phyloP scores from a whole-genome alignment of 352 stramenopile genomes.

The Phytophthora tubulina region DNA sequence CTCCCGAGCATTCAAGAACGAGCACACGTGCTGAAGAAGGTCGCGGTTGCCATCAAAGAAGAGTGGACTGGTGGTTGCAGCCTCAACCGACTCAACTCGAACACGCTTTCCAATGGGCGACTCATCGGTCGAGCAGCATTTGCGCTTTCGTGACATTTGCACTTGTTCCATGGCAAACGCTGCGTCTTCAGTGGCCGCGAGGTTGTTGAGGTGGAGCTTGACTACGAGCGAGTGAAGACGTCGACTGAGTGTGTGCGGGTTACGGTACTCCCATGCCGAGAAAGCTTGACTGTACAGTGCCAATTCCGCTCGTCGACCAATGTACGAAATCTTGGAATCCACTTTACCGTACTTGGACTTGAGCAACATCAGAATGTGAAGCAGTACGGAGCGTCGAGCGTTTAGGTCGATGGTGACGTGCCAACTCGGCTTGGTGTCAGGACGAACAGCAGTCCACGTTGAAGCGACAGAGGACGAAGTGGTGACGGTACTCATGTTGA shows the following conservation, averaged over 20 bases:
- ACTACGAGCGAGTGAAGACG: slow-evolving; percentile 67
- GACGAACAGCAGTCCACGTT: slow-evolving; percentile 11
- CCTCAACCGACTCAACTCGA: slow-evolving; percentile 4
- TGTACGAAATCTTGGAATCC: slow-evolving; percentile 70
- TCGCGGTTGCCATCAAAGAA: slow-evolving; percentile 63
- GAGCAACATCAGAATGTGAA: slow-evolving; percentile 70
- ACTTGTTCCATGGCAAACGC: slow-evolving; percentile 39
- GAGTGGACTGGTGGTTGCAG: slow-evolving; percentile 31
- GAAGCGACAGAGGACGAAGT: slow-evolving; percentile 11
- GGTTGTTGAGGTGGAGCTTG: slow-evolving; percentile 70
- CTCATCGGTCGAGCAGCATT: slow-evolving; percentile 23
- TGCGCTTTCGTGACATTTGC: slow-evolving; percentile 36
- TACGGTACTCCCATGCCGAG: slow-evolving; percentile 62
- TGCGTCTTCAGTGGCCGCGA: slow-evolving; percentile 48
- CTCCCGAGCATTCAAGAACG: slow-evolving; percentile 49
- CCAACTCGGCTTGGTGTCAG: slow-evolving; percentile 46
- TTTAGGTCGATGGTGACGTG: slow-evolving; percentile 51
- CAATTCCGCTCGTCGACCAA: slow-evolving; percentile 64
- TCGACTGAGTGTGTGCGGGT: slow-evolving; percentile 64
- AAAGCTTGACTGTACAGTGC: slow-evolving; percentile 65
- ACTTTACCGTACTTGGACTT: slow-evolving; percentile 73
- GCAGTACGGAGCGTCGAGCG: slow-evolving; percentile 56
- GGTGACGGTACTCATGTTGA: slow-evolving; percentile 34
- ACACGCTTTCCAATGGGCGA: slow-evolving; percentile 23
- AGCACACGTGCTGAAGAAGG: slow-evolving; percentile 52